Evolutionary conservation across 225 moss, liverwort and hornwort genomes (phyloP), one percentile per base, ranked within the genome.

Genomic region (Rhytidiadelphus loreus): DNA sequence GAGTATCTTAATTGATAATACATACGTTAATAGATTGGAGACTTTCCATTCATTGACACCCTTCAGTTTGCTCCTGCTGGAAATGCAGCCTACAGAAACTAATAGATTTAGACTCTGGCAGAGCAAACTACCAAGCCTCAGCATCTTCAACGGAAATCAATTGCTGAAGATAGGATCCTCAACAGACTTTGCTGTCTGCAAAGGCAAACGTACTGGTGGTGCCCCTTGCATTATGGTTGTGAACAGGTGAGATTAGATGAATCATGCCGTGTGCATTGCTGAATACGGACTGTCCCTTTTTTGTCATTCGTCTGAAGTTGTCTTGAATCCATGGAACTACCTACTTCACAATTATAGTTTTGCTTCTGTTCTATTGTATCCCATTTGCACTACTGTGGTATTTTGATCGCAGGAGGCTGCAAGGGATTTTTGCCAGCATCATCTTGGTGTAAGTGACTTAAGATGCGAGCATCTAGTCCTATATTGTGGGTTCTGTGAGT

Each of bases 51-150:
- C 30, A 61, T 76, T 46, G 39, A 32, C 81, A 57, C 39, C 52
- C 70, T 71, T 57, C 50, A 87, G 64, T 89, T 65, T 86, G 28
- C 57, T 63, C 28, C 61, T 57, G n/a, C 63, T 78, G 39, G 60
- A 59, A 62, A 43, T 5, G 43, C 56, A 72, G 69, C 59, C 58
- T 60, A 35, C 43, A 46, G 28, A 81, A 80, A 77, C 85, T 89
- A 71, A 92, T 77, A 44, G 43, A 23, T 82, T 60, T 88, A 60
- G 87, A 69, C n/a, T 68, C 25, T 87, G 82, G 61, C 94, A 97
- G 98, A 96, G 91, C 86, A 97, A 97, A 83, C 93, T 94, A 72
- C 95, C 94, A 56, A 94, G 92, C 79, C 95, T 98, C 26, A 96
- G 95, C 87, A 92, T 98, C 90, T 97, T 96, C 92, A 93, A 92